Evolutionary conservation across 257 asterid species (phyloP).

Genomic region (Nicotiana paniculata): DNA sequence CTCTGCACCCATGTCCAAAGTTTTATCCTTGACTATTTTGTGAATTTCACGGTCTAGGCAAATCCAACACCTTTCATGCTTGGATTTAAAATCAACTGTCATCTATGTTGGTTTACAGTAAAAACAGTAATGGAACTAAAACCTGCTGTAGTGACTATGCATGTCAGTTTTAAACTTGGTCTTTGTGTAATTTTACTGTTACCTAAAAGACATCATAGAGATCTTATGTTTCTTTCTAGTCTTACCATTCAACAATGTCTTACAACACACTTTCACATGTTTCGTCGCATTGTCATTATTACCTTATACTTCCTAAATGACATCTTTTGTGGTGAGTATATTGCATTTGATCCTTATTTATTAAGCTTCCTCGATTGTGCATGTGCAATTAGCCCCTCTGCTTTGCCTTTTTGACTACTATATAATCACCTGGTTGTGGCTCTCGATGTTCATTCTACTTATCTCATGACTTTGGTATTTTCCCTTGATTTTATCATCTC

Average conservation of each 20-base stretch:
- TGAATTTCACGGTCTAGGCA: neutral
- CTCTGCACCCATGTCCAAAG: neutral
- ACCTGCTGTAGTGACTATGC: neutral
- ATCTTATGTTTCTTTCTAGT: neutral
- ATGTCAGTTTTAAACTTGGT: neutral
- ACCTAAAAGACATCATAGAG: neutral
- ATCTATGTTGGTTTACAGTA: neutral
- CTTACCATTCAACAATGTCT: neutral
- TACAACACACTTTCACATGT: neutral
- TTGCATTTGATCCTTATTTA: neutral
- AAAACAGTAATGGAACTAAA: neutral
- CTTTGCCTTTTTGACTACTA: neutral
- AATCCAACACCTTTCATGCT: neutral
- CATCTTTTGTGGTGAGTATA: neutral
- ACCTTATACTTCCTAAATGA: neutral
- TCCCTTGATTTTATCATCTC: neutral
- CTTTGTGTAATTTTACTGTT: neutral
- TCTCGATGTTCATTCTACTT: neutral
- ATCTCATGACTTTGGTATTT: neutral
- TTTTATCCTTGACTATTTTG: neutral
- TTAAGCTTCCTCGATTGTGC: neutral
- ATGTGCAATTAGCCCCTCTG: neutral
- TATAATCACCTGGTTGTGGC: neutral
- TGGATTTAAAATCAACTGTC: neutral
- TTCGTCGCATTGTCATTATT: neutral